phyloP scores from a whole-genome alignment of 2,329 filamentous ascomycete genomes.

The Aspergillus spinulosporus region DNA sequence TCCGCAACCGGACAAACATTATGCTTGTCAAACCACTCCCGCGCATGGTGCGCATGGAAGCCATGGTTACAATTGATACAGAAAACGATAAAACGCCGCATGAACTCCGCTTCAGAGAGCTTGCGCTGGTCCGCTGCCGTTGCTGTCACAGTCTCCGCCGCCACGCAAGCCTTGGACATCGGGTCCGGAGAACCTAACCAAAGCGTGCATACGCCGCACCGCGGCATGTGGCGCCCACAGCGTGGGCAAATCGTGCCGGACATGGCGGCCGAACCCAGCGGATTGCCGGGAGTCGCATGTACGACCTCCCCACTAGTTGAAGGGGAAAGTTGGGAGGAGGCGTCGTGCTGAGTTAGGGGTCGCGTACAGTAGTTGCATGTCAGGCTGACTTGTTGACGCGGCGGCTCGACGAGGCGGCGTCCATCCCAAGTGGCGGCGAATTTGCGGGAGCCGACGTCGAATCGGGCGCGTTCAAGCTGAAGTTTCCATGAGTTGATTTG shows the following conservation, averaged over 20 bases:
- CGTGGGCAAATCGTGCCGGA: slow-evolving; percentile 59
- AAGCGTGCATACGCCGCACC: slow-evolving; percentile 62
- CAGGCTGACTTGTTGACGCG: slow-evolving; percentile 56
- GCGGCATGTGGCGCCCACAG: slow-evolving; percentile 63
- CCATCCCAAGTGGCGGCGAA: slow-evolving; percentile 54
- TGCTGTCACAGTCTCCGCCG: slow-evolving; percentile 35
- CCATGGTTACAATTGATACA: slow-evolving; percentile 65
- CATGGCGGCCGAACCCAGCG: slow-evolving; percentile 37
- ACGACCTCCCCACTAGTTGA: slow-evolving; percentile 33
- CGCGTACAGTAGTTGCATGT: slow-evolving; percentile 62
- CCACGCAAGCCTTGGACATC: slow-evolving; percentile 41
- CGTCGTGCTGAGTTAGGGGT: slow-evolving; percentile 52
- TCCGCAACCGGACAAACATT: slow-evolving; percentile 44
- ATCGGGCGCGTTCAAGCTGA: slow-evolving; percentile 60
- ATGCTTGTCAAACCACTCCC: slow-evolving; percentile 57
- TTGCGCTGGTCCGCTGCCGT: slow-evolving; percentile 29
- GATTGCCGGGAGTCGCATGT: slow-evolving; percentile 38
- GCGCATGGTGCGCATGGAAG: slow-evolving; percentile 63
- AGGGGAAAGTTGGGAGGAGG: slow-evolving; percentile 32
- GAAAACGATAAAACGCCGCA: slow-evolving; percentile 59
- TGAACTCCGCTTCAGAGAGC: slow-evolving; percentile 43
- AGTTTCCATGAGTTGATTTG: slow-evolving; percentile 64
- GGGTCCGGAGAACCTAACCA: slow-evolving; percentile 63
- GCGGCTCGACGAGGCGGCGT: slow-evolving; percentile 49
- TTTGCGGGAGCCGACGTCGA: slow-evolving; percentile 59